Base-by-base conservation (phyloP, 805 yeast species). In the Starmerella apis region DNA sequence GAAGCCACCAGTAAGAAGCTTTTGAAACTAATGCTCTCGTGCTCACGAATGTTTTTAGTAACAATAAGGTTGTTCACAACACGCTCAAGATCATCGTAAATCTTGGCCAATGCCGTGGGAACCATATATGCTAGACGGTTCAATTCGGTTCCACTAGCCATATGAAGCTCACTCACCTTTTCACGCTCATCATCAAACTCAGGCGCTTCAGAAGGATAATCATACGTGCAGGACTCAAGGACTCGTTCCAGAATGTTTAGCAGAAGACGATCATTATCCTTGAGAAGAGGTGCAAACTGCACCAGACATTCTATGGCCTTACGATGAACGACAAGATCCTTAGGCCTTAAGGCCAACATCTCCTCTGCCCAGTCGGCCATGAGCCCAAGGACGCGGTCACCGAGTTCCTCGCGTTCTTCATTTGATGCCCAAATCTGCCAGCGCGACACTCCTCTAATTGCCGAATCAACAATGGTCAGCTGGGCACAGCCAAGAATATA, bases 381-480 rank as follows among this genome's bases (percentile, higher is more conserved):
- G 45, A 86, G 71, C 14, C 72, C 75, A 61, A 85, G 87, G 42
- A 76, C 69, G 46, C 74, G 73, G 42, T 70, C 71, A 47, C 79
- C 68, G 48, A 78, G 70, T 19, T 64, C 71, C 46, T 79, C 80
- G 49, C 74, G 73, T 39, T 73, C 74, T 22, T 74, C 74, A 4
- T 71, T 74, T 6, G 79, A 78, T 59, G 86, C 87, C 96, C 96
- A 90, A 16, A 86, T 79, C 59, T 86, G 79, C 98, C 99, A 94
- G 62, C 99, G 77, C 11, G 92, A 80, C 22, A 94, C 81, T 32
- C 97, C 98, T 52, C 95, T 76, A 30, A 92, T 77, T 57, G 94
- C 82, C 31, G 95, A 82, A 65, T 90, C 97, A 24, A 87, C 85
- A 23, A 87, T 78, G 61, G 80, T 81, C 53, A 92, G 79, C 63